A percentile compares a stretch with the other conserved stretches of the same genome.
These are phyloP conservation scores for Colletotrichum spinosum DNA, from an alignment of 2,329 filamentous ascomycete genomes.

Conservation along the genomic window DNA sequence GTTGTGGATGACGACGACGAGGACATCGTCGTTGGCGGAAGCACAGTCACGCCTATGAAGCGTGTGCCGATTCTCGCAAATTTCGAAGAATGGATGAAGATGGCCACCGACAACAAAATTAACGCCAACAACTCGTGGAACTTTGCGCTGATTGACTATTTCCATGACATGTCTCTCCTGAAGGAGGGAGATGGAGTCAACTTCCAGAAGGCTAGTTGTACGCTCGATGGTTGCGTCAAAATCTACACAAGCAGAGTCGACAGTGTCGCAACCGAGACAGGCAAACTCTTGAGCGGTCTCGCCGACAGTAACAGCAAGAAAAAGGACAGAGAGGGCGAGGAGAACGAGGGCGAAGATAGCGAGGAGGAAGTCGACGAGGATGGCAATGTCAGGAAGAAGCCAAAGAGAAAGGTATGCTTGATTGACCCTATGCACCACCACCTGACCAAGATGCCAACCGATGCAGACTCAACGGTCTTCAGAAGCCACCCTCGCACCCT, in stretches of 20 bases:
- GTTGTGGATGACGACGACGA: conserved; percentile 66
- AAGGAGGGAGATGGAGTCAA: conserved; percentile 98
- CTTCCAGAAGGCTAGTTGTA: conserved; percentile 98
- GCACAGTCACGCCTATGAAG: conserved; percentile 93
- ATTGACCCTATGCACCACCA: background rate
- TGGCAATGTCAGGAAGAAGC: conserved; percentile 69
- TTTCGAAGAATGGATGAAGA: conserved; percentile 99
- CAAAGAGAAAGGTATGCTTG: conserved; percentile 77
- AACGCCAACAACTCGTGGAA: conserved; percentile 99
- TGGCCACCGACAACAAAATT: conserved; percentile 99
- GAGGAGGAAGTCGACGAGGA: conserved; percentile 73
- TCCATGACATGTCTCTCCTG: conserved; percentile 97
- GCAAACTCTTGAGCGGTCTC: conserved; percentile 91
- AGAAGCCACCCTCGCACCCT: conserved; percentile 91
- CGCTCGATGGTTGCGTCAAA: conserved; percentile 97
- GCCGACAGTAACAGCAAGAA: conserved; percentile 87
- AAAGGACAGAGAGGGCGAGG: conserved; percentile 72
- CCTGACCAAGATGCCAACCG: conserved; percentile 32
- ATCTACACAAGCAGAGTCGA: conserved; percentile 99
- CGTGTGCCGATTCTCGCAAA: conserved; percentile 95
- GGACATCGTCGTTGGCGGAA: conserved; percentile 75
- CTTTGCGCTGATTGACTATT: conserved; percentile 99
- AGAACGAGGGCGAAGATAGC: conserved; percentile 76
- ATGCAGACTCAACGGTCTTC: conserved; percentile 77
- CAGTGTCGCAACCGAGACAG: conserved; percentile 97